These are phyloP conservation scores for Allomyces javanicus DNA, from an alignment of 192 early-diverging fungal genomes.

Conservation along the genomic window DNA sequence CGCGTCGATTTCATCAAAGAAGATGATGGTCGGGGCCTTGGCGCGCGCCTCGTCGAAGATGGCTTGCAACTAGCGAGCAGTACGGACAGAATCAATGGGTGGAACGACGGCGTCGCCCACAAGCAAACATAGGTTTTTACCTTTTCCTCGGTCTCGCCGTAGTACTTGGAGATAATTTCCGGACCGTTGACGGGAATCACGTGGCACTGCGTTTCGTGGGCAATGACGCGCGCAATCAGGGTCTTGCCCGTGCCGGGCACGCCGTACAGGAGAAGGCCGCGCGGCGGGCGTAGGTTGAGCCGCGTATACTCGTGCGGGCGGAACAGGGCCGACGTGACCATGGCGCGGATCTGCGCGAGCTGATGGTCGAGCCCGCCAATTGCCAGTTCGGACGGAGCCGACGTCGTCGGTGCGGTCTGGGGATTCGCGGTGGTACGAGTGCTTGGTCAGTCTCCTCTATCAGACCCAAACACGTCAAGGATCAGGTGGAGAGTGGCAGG, in stretches of 20 bases:
- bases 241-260: conserved; percentile 96
- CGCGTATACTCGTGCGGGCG: background rate
- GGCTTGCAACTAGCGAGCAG: conserved; percentile 27
- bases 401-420: too few relatives aligned
- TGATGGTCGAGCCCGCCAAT: background rate
- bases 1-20: conserved; percentile 88
- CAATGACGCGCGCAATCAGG: conserved; percentile 73
- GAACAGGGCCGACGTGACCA: background rate
- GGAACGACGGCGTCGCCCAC: background rate
- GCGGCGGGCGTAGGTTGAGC: conserved; percentile 61
- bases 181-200: conserved; percentile 78
- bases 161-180: conserved; percentile 71
- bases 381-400: background rate
- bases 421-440: too few relatives aligned
- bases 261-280: conserved; percentile 72
- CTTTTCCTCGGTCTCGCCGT: conserved; percentile 84
- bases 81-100: background rate
- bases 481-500: too few relatives aligned
- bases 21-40: conserved; percentile 62
- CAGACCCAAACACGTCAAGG: too few relatives aligned
- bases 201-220: conserved; percentile 45
- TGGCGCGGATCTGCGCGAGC: background rate
- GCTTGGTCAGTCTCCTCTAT: too few relatives aligned
- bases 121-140: conserved; percentile 11
- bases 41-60: conserved; percentile 53